A percentile compares a stretch with the other conserved stretches of the same genome.
Evolutionary conservation across 2,329 filamentous ascomycete genomes (phyloP).

Genomic region (Coniochaeta sp.): DNA sequence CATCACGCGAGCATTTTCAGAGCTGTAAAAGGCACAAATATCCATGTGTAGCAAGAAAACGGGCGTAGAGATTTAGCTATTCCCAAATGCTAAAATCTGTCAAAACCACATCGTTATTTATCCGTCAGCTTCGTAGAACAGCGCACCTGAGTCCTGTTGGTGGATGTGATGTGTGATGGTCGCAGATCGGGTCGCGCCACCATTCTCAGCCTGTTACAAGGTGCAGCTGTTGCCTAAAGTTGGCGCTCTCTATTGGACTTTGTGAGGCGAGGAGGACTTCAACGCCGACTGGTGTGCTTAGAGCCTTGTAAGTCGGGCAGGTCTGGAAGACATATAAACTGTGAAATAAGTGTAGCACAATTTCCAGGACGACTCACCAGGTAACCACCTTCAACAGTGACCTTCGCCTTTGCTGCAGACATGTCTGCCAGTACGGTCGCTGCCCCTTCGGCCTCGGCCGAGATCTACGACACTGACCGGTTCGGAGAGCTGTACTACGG

Average conservation of each 20-base stretch:
- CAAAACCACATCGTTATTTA: too few species aligned
- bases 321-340: neutral
- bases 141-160: too few species aligned
- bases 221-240: neutral
- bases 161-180: neutral
- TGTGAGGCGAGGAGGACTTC: neutral
- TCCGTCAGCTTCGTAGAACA: too few species aligned
- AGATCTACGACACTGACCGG: conserved; percentile 11
- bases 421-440: neutral
- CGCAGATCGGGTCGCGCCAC: neutral
- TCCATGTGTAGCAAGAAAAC: too few species aligned
- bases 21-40: too few species aligned
- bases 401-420: neutral
- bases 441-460: conserved; percentile 3
- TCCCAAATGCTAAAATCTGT: too few species aligned
- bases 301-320: neutral
- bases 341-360: neutral
- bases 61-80: too few species aligned
- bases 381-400: neutral
- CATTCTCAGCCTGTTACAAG: neutral
- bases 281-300: neutral
- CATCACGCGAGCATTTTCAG: too few species aligned
- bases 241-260: neutral
- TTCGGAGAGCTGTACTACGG: conserved; percentile 8
- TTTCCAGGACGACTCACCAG: neutral